phyloP scores from a whole-genome alignment of 2,329 filamentous ascomycete genomes.

The Botrytis fragariae region DNA sequence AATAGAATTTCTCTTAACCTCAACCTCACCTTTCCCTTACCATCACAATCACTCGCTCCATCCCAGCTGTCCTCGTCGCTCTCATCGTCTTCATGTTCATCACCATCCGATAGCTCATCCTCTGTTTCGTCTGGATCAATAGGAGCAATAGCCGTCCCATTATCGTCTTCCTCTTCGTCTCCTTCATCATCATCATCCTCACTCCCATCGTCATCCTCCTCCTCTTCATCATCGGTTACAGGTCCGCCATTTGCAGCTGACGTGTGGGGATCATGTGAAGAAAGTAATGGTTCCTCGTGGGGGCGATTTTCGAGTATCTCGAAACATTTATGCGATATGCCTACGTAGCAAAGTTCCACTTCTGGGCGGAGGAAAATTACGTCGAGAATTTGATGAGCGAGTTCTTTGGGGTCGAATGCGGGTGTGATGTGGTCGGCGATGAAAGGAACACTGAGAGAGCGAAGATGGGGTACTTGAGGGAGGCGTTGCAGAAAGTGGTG shows the following conservation, averaged over 20 bases:
- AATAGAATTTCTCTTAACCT: constrained; percentile 76
- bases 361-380: constrained; percentile 75
- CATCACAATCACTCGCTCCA: constrained; percentile 47
- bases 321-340: constrained; percentile 74
- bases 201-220: constrained; percentile 48
- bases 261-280: constrained; percentile 31
- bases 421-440: constrained; percentile 60
- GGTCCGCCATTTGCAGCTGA: constrained; percentile 40
- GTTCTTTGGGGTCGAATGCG: constrained; percentile 61
- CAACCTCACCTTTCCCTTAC: constrained; percentile 47
- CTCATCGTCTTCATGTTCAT: constrained; percentile 37
- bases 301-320: constrained; percentile 69
- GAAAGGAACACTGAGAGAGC: constrained; percentile 67
- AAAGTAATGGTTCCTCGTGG: constrained; percentile 42
- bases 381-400: constrained; percentile 74
- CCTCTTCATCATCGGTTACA: constrained; percentile 45
- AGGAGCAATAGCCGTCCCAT: constrained; percentile 35
- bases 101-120: constrained; percentile 42
- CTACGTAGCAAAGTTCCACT: constrained; percentile 74
- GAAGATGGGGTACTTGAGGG: constrained; percentile 66
- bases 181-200: constrained; percentile 46
- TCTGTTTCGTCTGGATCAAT: constrained; percentile 41
- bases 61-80: constrained; percentile 50
- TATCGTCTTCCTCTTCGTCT: constrained; percentile 43
- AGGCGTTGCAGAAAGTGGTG: constrained; percentile 77